phyloP scores from a whole-genome alignment of 192 early-diverging fungal genomes.

The Entrophospora sp. region DNA sequence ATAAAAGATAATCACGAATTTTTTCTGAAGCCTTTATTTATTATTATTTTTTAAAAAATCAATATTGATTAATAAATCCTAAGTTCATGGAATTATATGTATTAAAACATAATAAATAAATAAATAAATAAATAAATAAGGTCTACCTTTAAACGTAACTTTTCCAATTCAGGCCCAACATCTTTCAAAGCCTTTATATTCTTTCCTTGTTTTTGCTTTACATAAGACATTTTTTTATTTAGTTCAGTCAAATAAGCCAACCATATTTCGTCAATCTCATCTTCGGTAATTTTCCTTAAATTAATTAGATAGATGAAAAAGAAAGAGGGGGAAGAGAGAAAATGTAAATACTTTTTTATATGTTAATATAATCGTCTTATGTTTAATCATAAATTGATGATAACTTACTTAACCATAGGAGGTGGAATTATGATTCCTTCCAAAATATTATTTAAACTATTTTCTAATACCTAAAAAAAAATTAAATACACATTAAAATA shows the following conservation, averaged over 20 bases:
- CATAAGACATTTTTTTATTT: conserved; percentile 79
- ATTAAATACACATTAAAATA: not conserved
- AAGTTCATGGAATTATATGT: too few species aligned
- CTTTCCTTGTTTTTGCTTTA: conserved; percentile 65
- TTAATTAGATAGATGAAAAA: conserved; percentile 10
- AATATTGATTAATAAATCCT: not conserved
- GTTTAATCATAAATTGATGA: not conserved
- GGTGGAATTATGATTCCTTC: conserved; percentile 83
- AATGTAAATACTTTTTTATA: not conserved
- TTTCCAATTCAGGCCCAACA: conserved; percentile 86
- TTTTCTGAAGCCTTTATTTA: conserved; percentile 62
- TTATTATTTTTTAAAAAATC: not conserved
- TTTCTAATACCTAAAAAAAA: conserved; percentile 49
- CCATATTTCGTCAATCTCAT: conserved; percentile 88
- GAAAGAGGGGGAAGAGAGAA: not conserved
- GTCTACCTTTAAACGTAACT: conserved; percentile 64
- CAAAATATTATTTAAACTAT: conserved; percentile 60
- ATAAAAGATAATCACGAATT: conserved; percentile 80
- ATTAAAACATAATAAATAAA: conserved; percentile 14
- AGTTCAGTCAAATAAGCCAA: conserved; percentile 73
- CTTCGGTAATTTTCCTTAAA: conserved; percentile 75
- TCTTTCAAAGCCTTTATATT: conserved; percentile 75
- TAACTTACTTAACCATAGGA: conserved; percentile 52
- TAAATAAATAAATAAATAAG: not conserved
- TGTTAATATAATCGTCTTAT: not conserved